Conservation (phyloP, 2,329 filamentous ascomycete species). For the Trichoderma sp. region DNA sequence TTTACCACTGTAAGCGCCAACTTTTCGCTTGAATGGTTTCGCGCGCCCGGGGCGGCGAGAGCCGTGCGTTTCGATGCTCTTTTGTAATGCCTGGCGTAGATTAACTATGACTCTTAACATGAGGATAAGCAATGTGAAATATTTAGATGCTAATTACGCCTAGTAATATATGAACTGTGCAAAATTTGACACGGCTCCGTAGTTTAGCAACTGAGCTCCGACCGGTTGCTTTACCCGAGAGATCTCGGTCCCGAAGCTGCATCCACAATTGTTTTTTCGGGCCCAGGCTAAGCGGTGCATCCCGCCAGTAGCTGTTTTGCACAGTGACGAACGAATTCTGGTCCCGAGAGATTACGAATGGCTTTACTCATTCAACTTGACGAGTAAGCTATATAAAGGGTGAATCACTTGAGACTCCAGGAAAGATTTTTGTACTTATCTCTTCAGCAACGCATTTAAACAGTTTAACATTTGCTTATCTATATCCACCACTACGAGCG, state of each 20-base stretch:
- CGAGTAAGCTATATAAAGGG: not conserved
- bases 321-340: not conserved
- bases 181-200: not conserved
- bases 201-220: not conserved
- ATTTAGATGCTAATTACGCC: not conserved
- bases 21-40: no score
- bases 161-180: not conserved
- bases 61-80: not conserved
- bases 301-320: not conserved
- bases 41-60: not conserved
- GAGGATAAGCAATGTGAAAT: fast-evolving
- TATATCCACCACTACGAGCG: not conserved
- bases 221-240: not conserved
- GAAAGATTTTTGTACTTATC: not conserved
- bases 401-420: not conserved
- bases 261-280: not conserved
- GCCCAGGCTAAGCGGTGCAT: not conserved
- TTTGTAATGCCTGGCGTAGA: not conserved
- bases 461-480: no score
- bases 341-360: not conserved
- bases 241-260: conserved; percentile 9
- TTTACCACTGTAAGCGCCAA: not conserved
- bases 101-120: not conserved
- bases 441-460: not conserved
- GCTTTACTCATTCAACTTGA: not conserved